Base-by-base conservation (phyloP, 768 basidiomycete species). In the Solioccasus polychromus region DNA sequence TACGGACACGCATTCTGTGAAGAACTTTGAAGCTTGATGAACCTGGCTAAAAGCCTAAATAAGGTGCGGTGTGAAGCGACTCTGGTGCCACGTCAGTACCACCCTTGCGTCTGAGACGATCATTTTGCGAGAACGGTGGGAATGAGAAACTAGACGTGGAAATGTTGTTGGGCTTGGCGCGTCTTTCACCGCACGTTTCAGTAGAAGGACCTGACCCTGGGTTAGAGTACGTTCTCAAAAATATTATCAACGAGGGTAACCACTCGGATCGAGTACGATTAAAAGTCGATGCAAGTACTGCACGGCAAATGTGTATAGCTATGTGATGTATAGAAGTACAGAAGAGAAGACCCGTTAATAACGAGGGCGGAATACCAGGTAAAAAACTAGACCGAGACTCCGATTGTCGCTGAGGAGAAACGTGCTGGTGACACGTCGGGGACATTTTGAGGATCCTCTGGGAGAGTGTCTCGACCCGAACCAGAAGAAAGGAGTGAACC, bases 401-500 rank as follows among this genome's bases (percentile, higher is more conserved):
- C 58, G 20, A 58, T 51, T 18, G 45, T 37, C 7, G 58, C 45
- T 24, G 53, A 39, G 18, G 48, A 39, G 45, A 61, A 44, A 38
- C 51, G 51, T 42, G 53, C 24, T 28, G 54, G 58, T 8, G 54
- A 35, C 35, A 41, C 28, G 37, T 64, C 64, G 8, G 49, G 20
- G 22, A 24, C 18, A 44, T 55, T 56, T 53, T 55, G 59, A 18
- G 49, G 25, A 35, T 66, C 64, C 4, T 68, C 66, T 4, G 49
- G 52, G 35, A 23, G 44, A 36, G 58, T 19, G 37, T 68, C 66
- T 48, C 56, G 60, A 28, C 47, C 50, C 24, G 63, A 73, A 60
- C 42, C 77, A 55, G 57, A 70, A 48, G 82, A 78, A 19, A 88
- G 73, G 24, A 91, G 67, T 1, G 85, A 85, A 22, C 83, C 86